Evolutionary conservation across 2,329 filamentous ascomycete genomes (phyloP).

Genomic region (Juglanconis oblonga): DNA sequence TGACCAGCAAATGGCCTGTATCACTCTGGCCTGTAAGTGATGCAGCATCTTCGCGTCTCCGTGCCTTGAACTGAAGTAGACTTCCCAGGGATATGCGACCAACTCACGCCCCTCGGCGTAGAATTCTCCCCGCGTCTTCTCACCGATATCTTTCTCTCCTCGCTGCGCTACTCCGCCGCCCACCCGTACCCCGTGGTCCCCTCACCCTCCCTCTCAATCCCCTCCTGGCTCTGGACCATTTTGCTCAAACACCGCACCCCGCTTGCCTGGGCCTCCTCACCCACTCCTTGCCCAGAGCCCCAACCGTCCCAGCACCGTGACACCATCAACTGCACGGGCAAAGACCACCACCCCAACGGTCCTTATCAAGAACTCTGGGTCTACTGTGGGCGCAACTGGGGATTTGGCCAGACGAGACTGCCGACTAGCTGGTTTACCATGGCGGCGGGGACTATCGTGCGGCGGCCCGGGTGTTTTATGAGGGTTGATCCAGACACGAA

Average conservation of each 20-base stretch:
- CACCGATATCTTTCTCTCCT: constrained; percentile 24
- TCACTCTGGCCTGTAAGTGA: constrained; percentile 30
- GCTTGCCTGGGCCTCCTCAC: constrained; percentile 22
- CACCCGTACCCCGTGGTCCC: constrained; percentile 31
- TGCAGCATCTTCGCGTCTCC: not conserved
- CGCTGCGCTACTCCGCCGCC: constrained; percentile 29
- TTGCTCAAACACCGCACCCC: constrained; percentile 16
- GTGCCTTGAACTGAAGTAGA: not conserved
- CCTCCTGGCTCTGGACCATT: constrained; percentile 18
- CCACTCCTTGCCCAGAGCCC: constrained; percentile 25
- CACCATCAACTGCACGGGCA: constrained; percentile 25
- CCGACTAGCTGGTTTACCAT: constrained; percentile 26
- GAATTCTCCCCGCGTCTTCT: constrained; percentile 28
- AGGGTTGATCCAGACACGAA: constrained; percentile 37
- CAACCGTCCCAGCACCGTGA: constrained; percentile 21
- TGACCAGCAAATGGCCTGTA: constrained; percentile 31
- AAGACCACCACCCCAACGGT: constrained; percentile 23
- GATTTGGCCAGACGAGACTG: constrained; percentile 26
- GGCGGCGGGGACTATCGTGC: constrained; percentile 26
- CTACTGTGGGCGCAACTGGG: constrained; percentile 27
- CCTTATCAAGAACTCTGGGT: constrained; percentile 19
- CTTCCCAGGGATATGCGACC: constrained; percentile 31
- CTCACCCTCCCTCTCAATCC: constrained; percentile 7
- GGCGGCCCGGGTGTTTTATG: constrained; percentile 33
- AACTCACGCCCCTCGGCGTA: constrained; percentile 30